Evolutionary conservation across 2,329 filamentous ascomycete genomes (phyloP).

Genomic region (Penicillium hesseltinei): DNA sequence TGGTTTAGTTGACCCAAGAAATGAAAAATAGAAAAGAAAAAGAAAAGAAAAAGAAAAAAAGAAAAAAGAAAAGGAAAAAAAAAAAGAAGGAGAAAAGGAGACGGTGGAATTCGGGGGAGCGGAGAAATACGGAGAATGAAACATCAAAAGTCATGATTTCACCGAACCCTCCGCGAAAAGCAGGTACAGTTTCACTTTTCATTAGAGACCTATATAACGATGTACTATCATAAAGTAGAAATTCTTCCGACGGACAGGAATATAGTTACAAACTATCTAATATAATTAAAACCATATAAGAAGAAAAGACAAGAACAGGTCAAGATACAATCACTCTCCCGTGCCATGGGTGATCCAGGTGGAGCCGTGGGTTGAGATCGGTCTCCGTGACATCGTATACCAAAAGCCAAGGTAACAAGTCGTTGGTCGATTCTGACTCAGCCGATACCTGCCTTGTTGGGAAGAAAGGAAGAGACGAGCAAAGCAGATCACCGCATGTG

Average conservation of each 20-base stretch:
- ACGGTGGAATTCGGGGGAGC: conserved; percentile 12
- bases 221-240: neutral
- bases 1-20: conserved; percentile 2
- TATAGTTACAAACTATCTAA: neutral
- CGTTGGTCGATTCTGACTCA: conserved; percentile 1
- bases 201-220: neutral
- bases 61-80: conserved; percentile 1
- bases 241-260: neutral
- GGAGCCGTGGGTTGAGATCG: conserved; percentile 17
- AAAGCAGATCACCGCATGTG: neutral
- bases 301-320: neutral
- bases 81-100: neutral
- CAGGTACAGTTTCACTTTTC: conserved; percentile 13
- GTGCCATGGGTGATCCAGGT: conserved; percentile 22
- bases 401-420: neutral
- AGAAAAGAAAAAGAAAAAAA: neutral
- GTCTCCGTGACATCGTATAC: conserved; percentile 14
- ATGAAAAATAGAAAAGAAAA: neutral
- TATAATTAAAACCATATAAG: neutral
- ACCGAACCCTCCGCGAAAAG: conserved; percentile 15
- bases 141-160: conserved; percentile 11
- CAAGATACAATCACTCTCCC: conserved; percentile 17
- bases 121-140: conserved; percentile 21
- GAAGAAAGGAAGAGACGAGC: too few relatives aligned
- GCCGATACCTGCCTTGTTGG: neutral